phyloP scores from a whole-genome alignment of 108 stramenopile species.

The Cyclotella sp. region DNA sequence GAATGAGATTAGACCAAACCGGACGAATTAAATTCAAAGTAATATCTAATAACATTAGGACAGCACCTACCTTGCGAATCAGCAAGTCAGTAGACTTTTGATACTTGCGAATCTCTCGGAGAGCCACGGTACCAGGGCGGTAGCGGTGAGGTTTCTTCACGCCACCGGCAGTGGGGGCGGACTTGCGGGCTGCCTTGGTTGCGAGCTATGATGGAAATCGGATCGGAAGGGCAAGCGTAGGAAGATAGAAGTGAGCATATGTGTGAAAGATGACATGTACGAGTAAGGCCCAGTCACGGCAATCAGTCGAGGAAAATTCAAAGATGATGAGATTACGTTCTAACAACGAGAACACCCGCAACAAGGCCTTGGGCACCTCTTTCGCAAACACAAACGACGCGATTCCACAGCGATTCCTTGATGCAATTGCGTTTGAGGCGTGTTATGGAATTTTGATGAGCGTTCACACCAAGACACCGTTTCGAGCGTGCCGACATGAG shows the following conservation, averaged over 20 bases:
- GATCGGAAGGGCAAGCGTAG: background rate
- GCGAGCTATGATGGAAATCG: constrained; percentile 21
- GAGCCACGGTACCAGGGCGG: constrained; percentile 97
- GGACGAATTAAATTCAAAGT: background rate
- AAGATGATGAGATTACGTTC: too few species aligned
- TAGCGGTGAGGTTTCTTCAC: constrained; percentile 94
- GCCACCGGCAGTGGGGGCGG: constrained; percentile 88
- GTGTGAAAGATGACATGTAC: too few species aligned
- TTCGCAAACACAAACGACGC: too few species aligned
- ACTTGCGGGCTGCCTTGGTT: constrained; percentile 90
- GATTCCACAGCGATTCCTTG: too few species aligned
- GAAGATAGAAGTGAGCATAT: background rate
- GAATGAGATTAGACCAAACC: background rate
- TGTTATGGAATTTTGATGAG: too few species aligned
- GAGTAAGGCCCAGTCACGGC: too few species aligned
- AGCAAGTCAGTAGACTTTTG: constrained; percentile 86
- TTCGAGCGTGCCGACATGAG: too few species aligned
- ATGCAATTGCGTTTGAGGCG: too few species aligned
- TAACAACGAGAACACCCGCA: too few species aligned
- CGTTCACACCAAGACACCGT: too few species aligned
- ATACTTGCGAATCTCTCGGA: constrained; percentile 93
- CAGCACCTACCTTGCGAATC: constrained; percentile 65
- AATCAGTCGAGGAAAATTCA: too few species aligned
- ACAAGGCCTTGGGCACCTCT: too few species aligned
- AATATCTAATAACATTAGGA: background rate